Percentiles rank a stretch among this genome's conserved stretches.
phyloP scores from a whole-genome alignment of 108 stramenopile species.

The Discostella stelligeroides region DNA sequence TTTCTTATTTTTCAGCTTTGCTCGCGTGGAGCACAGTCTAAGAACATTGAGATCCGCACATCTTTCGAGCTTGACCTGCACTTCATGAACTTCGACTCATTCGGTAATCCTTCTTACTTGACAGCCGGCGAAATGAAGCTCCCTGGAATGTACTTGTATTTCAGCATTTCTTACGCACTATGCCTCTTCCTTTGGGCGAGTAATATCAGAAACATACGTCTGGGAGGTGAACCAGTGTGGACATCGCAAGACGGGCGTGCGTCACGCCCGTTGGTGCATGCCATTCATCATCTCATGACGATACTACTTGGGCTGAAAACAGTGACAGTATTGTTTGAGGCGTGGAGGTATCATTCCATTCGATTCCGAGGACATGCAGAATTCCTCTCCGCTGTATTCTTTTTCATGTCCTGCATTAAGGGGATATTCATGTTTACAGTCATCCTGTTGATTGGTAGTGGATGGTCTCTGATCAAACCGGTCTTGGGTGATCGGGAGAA shows the following conservation, averaged over 20 bases:
- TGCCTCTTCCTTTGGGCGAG: conserved; percentile 71
- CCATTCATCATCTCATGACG: conserved; percentile 95
- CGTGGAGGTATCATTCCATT: conserved; percentile 90
- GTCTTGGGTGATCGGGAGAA: conserved; percentile 89
- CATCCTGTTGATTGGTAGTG: conserved; percentile 96
- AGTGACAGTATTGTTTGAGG: conserved; percentile 85
- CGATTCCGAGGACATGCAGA: conserved; percentile 88
- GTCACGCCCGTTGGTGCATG: conserved; percentile 65
- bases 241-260: conserved; percentile 18
- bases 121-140: conserved; percentile 91
- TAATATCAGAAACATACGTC: conserved; percentile 63
- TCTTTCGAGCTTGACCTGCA: conserved; percentile 88
- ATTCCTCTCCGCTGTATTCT: conserved; percentile 88
- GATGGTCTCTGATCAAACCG: conserved; percentile 95
- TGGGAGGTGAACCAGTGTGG: conserved; percentile 54
- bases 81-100: conserved; percentile 84
- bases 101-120: conserved; percentile 77
- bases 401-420: conserved; percentile 81
- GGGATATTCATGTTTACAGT: conserved; percentile 91
- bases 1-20: conserved; percentile 92
- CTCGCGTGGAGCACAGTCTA: conserved; percentile 22
- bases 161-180: conserved; percentile 71
- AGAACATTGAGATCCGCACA: conserved; percentile 51
- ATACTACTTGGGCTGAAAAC: conserved; percentile 83
- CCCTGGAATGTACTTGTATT: conserved; percentile 85